These are phyloP conservation scores for Peziza echinospora DNA, from an alignment of 495 filamentous ascomycete genomes.

Conservation along the genomic window DNA sequence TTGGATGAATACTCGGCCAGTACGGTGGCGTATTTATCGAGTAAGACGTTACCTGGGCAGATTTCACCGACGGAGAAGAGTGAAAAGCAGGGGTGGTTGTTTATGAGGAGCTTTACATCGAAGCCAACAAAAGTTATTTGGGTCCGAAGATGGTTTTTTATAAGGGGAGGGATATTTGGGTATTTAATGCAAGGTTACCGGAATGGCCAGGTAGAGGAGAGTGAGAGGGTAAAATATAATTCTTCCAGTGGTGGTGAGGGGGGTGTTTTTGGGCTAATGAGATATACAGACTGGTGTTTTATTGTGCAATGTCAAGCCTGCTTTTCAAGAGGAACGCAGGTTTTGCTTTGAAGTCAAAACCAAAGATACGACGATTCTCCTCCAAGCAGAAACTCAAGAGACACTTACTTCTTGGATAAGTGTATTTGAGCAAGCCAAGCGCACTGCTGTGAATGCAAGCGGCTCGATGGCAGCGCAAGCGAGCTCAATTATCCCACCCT, in stretches of 20 bases:
- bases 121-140: conserved; percentile 75
- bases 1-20: conserved; percentile 77
- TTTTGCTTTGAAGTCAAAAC: conserved; percentile 99
- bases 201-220: conserved; percentile 75
- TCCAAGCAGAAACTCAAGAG: conserved; percentile 81
- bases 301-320: conserved; percentile 75
- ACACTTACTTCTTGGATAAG: conserved; percentile 83
- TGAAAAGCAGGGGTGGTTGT: conserved; percentile 93
- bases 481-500: conserved; percentile 75
- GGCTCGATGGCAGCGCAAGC: conserved; percentile 42
- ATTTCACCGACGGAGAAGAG: conserved; percentile 5
- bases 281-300: conserved; percentile 59
- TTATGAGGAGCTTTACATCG: conserved; percentile 56
- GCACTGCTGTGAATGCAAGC: conserved; percentile 64
- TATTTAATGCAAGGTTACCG: conserved; percentile 76
- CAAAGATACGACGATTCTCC: conserved; percentile 68
- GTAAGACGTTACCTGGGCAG: conserved; percentile 40
- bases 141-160: conserved; percentile 84
- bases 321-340: conserved; percentile 74
- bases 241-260: too few species aligned
- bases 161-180: conserved; percentile 87
- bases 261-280: too few species aligned
- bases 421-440: conserved; percentile 81
- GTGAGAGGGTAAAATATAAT: conserved; percentile 38
- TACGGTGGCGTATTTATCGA: conserved; percentile 66